These are phyloP conservation scores for Cladosporium oxysporum DNA, from an alignment of 2,329 filamentous ascomycete species.

Conservation along the genomic window DNA sequence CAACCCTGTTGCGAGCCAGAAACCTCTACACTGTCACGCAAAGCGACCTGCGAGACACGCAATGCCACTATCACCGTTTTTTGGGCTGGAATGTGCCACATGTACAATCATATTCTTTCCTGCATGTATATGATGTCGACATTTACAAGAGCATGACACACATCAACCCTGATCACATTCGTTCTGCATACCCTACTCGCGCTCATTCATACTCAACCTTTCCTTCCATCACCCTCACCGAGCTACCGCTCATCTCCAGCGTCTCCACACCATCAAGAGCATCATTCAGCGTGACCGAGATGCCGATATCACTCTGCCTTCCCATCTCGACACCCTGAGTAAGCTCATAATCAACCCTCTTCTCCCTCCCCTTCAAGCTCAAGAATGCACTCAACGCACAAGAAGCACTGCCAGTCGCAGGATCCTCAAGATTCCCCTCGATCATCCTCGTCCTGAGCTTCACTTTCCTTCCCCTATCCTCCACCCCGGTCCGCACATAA, in stretches of 20 bases:
- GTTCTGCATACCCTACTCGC: neutral
- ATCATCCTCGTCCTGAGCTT: conserved; percentile 21
- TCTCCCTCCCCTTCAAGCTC: conserved; percentile 40
- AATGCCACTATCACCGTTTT: neutral
- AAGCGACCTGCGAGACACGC: neutral
- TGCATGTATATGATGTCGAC: neutral
- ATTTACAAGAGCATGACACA: neutral
- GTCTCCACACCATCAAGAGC: conserved; percentile 40
- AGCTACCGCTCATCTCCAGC: conserved; percentile 46
- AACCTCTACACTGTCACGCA: neutral
- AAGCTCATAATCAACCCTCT: conserved; percentile 43
- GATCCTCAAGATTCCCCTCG: conserved; percentile 45
- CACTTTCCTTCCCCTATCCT: neutral
- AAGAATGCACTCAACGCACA: conserved; percentile 49
- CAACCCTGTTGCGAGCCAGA: neutral
- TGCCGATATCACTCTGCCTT: conserved; percentile 50
- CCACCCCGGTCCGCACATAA: conserved; percentile 47
- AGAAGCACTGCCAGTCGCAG: conserved; percentile 54
- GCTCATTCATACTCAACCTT: conserved; percentile 16
- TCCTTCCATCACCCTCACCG: conserved; percentile 48
- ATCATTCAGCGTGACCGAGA: conserved; percentile 46
- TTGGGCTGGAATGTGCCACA: neutral
- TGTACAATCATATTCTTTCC: neutral
- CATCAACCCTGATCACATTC: neutral
- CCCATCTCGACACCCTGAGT: conserved; percentile 56